Evolutionary conservation across 108 stramenopile species (phyloP).

Genomic region (Pseudonitzschia delicatissima): DNA sequence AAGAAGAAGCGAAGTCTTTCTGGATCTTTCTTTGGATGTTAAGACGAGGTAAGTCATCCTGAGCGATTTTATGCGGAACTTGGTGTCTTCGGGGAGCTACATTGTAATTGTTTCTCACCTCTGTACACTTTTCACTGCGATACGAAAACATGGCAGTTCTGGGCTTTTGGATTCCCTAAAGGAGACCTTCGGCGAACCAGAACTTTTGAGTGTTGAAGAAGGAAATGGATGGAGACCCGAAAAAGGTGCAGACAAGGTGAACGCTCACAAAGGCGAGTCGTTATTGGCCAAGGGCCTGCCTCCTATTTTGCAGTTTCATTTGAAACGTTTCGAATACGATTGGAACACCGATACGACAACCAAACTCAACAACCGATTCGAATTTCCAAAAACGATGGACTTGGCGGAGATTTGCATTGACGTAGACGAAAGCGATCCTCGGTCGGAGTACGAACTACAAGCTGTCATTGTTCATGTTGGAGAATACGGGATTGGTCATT

Average conservation of each 20-base stretch:
- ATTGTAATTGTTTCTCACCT: not conserved
- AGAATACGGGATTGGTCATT: conserved; percentile 71
- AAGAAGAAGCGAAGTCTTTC: conserved; percentile 61
- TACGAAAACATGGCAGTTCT: conserved; percentile 21
- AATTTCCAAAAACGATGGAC: conserved; percentile 58
- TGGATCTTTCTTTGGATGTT: conserved; percentile 80
- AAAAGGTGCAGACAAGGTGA: conserved; percentile 82
- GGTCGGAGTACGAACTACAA: conserved; percentile 68
- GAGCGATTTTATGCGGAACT: not conserved
- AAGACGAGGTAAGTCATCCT: conserved; percentile 20
- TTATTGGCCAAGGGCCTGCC: conserved; percentile 65
- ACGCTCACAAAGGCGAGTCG: conserved; percentile 76
- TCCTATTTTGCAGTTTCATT: conserved; percentile 72
- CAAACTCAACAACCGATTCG: conserved; percentile 66
- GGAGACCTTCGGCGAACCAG: conserved; percentile 64
- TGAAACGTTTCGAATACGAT: conserved; percentile 84
- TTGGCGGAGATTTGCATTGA: conserved; percentile 20
- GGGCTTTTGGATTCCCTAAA: conserved; percentile 46
- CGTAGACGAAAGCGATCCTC: conserved; percentile 12
- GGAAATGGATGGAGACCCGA: conserved; percentile 90
- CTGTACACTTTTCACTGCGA: not conserved
- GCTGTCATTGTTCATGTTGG: conserved; percentile 78
- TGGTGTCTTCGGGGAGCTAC: not conserved
- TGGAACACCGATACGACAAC: conserved; percentile 72
- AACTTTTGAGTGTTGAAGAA: conserved; percentile 65